Evolutionary conservation across 306 rosid genomes (phyloP).

Genomic region (Acacia confusa): DNA sequence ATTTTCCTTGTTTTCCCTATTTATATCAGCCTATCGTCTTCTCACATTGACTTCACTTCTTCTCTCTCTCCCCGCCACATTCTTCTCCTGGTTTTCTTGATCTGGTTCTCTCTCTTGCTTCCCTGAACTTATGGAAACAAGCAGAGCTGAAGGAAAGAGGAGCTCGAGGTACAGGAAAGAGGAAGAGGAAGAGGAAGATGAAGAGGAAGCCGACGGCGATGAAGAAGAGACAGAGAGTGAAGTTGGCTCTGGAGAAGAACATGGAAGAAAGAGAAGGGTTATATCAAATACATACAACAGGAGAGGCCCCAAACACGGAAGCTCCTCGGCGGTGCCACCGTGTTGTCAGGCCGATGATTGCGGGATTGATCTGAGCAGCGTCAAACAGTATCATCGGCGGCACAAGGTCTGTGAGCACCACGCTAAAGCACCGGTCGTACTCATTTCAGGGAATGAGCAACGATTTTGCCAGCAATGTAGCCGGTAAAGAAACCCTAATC

Average conservation of each 20-base stretch:
- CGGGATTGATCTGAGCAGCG: constrained; percentile 60
- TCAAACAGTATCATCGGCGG: constrained; percentile 67
- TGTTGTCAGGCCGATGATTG: constrained; percentile 70
- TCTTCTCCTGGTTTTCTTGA: constrained; percentile 15
- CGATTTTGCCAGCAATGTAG: constrained; percentile 99
- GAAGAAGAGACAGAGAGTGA: constrained; percentile 2
- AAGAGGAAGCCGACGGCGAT: constrained; percentile 19
- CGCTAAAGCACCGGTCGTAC: constrained; percentile 61
- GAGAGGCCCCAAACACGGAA: constrained; percentile 51
- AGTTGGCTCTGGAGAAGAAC: constrained; percentile 42
- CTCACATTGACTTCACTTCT: constrained; percentile 26
- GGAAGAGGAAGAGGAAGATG: constrained; percentile 34
- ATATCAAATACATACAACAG: constrained; percentile 30
- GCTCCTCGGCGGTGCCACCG: constrained; percentile 42
- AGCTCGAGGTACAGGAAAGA: constrained; percentile 39
- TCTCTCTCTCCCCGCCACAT: background rate
- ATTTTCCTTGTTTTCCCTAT: background rate
- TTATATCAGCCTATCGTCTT: constrained; percentile 26
- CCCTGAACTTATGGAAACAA: constrained; percentile 52
- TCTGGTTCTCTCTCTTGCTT: constrained; percentile 32
- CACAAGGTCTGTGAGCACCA: constrained; percentile 89
- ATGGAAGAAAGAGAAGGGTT: constrained; percentile 51
- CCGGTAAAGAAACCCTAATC: constrained; percentile 79
- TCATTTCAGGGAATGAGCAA: constrained; percentile 52
- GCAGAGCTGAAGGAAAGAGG: constrained; percentile 67